Base-by-base conservation (phyloP, 148 eudicot genomes). In the Fagopyrum homotropicum region DNA sequence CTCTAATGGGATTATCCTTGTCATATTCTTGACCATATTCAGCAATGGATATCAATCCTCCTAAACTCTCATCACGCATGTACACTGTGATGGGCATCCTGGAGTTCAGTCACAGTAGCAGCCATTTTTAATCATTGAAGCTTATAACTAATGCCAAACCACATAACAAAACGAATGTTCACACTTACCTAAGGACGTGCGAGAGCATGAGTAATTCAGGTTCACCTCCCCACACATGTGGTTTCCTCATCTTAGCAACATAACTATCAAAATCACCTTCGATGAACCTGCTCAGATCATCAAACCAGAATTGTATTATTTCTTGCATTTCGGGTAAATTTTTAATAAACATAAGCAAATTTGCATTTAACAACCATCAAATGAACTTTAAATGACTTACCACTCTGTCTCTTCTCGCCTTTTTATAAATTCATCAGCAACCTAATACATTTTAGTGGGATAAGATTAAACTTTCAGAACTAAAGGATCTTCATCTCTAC, bases 171-270 rank as follows among this genome's bases (percentile, higher is more conserved):
- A 72, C 15, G 8, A 12, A 68, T 60, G 26, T 48, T 43, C 70
- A 75, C 40, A 72, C 89, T 77, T 82, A 92, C 98, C 79, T 84
- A 76, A 95, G 86, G 79, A 95, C 97, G 80, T 95, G 99, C 70
- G 97, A 92, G 80, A 96, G 97, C 97, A 95, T 95, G 47, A 95
- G 77, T 70, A 95, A 77, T 84, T 95, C 99, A 30, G 99, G 99
- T 76, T 95, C 99, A 64, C 99, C 99, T 76, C 99, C 99, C 99
- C 99, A 95, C 19, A 90, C 89, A 83, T 92, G 97, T 29, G 97
- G 88, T 79, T 89, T 95, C 80, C 96, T 88, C 44, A 92, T 88
- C 56, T 88, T 83, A 11, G 91, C 82, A 74, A 95, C 84, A 12
- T 95, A 95, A 6, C 78, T 78, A 63, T 95, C 89, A 68, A 95